Percentiles rank a stretch among this genome's conserved stretches.
Evolutionary conservation across 768 basidiomycete genomes (phyloP).

Genomic region (Serpula lacrymans): DNA sequence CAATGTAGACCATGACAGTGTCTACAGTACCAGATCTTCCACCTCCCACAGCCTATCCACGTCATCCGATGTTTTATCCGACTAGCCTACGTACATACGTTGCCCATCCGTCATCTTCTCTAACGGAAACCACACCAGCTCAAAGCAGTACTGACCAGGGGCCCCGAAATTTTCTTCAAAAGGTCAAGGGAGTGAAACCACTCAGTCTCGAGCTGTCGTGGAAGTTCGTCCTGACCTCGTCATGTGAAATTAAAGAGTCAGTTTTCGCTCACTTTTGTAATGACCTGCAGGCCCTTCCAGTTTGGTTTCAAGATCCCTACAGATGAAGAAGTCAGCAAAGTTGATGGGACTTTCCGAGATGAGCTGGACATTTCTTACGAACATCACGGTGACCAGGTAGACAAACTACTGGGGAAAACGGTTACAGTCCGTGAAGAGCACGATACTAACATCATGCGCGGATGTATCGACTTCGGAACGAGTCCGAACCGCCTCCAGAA

Average conservation of each 20-base stretch:
- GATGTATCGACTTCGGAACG: slow-evolving; percentile 21
- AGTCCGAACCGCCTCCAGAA: slow-evolving; percentile 21
- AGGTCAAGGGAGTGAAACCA: slow-evolving; percentile 55
- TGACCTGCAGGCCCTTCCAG: slow-evolving; percentile 52
- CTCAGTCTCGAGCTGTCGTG: slow-evolving; percentile 62
- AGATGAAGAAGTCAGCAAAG: slow-evolving; percentile 24
- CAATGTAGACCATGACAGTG: slow-evolving; percentile 1
- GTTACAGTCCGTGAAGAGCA: not conserved
- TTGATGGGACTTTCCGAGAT: slow-evolving; percentile 12
- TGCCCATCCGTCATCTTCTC: slow-evolving; percentile 14
- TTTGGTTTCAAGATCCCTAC: slow-evolving; percentile 31
- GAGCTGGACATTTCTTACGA: slow-evolving; percentile 9
- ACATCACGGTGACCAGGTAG: not conserved
- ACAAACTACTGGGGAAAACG: not conserved
- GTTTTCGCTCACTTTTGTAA: slow-evolving; percentile 2
- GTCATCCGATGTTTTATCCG: slow-evolving; percentile 31
- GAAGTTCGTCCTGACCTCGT: slow-evolving; percentile 44
- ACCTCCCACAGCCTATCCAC: slow-evolving; percentile 47
- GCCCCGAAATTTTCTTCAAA: slow-evolving; percentile 39
- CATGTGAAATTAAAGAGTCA: not conserved
- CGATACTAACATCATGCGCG: slow-evolving; percentile 9
- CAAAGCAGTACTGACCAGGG: not conserved
- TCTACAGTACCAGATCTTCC: slow-evolving; percentile 52
- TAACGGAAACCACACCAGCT: slow-evolving; percentile 1
- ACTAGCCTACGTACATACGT: slow-evolving; percentile 25